phyloP scores from a whole-genome alignment of 2,329 filamentous ascomycete genomes.

The Pseudocercospora fuligena region DNA sequence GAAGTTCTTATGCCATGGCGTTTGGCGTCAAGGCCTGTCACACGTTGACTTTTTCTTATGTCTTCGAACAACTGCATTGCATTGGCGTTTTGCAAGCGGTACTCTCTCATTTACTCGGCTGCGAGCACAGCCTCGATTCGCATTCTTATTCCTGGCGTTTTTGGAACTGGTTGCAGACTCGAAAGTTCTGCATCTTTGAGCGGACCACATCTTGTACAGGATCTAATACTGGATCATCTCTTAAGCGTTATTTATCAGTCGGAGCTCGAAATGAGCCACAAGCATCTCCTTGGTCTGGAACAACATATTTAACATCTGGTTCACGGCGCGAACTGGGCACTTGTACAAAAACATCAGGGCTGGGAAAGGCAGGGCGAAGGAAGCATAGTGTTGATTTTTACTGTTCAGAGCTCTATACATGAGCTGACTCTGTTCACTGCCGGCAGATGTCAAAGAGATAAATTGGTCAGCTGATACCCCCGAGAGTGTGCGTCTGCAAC shows the following conservation, averaged over 20 bases:
- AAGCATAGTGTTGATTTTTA: slow-evolving; percentile 23
- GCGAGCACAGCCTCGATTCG: slow-evolving; percentile 18
- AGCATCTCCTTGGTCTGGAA: slow-evolving; percentile 19
- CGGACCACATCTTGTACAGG: slow-evolving; percentile 25
- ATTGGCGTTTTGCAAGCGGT: slow-evolving; percentile 18
- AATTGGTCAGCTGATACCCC: slow-evolving; percentile 31
- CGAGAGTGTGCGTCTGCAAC: slow-evolving; percentile 19
- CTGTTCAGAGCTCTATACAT: slow-evolving; percentile 19
- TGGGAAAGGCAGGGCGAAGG: slow-evolving; percentile 15
- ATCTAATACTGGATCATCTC: slow-evolving; percentile 25
- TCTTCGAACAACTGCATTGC: slow-evolving; percentile 25
- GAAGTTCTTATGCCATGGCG: slow-evolving; percentile 11
- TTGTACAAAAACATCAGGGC: slow-evolving; percentile 26
- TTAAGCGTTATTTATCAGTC: slow-evolving; percentile 13
- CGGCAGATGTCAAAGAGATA: slow-evolving; percentile 21
- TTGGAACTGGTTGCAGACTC: slow-evolving; percentile 11
- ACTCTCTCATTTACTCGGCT: slow-evolving; percentile 15
- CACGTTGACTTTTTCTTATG: slow-evolving; percentile 26
- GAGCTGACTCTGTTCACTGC: slow-evolving; percentile 20
- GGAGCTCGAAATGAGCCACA: slow-evolving; percentile 13
- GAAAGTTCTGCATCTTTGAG: slow-evolving; percentile 9
- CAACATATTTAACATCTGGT: slow-evolving; percentile 13
- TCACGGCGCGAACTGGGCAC: slow-evolving; percentile 9
- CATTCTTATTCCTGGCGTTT: slow-evolving; percentile 20
- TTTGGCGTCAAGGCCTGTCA: slow-evolving; percentile 8